Conservation (phyloP, 2,329 filamentous ascomycete genomes). For the Botrytis byssoidea region DNA sequence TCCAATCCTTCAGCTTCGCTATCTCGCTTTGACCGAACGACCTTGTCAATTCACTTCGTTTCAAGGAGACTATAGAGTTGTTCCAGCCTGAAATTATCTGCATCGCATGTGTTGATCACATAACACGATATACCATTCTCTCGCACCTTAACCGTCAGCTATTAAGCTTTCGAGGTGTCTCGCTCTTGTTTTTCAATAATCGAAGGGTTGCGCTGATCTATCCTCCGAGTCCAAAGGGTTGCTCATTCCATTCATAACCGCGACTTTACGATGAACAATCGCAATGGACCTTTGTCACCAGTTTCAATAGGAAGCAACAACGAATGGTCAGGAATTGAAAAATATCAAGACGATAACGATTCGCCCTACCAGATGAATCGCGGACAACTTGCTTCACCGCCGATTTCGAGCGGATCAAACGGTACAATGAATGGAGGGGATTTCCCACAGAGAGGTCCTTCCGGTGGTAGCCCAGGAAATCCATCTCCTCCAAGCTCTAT, state of each 20-base stretch:
- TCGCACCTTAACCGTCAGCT: slow-evolving; percentile 1
- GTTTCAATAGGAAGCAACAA: slow-evolving; percentile 72
- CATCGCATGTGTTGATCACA: slow-evolving; percentile 16
- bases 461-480: slow-evolving; percentile 52
- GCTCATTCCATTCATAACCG: slow-evolving; percentile 13
- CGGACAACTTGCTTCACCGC: slow-evolving; percentile 65
- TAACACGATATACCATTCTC: not conserved
- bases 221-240: slow-evolving; percentile 11
- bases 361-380: slow-evolving; percentile 52
- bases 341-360: slow-evolving; percentile 57
- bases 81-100: slow-evolving; percentile 12
- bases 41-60: slow-evolving; percentile 15
- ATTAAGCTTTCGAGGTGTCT: slow-evolving; percentile 1
- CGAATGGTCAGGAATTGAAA: slow-evolving; percentile 73
- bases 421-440: slow-evolving; percentile 59
- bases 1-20: slow-evolving; percentile 19
- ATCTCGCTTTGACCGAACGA: slow-evolving; percentile 22
- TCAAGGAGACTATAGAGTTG: slow-evolving; percentile 15
- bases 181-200: not conserved
- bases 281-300: slow-evolving; percentile 76
- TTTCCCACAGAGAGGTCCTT: slow-evolving; percentile 50
- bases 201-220: slow-evolving; percentile 7
- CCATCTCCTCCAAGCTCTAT: slow-evolving; percentile 88
- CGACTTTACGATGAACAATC: slow-evolving; percentile 60
- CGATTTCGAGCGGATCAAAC: slow-evolving; percentile 63